Evolutionary conservation across 192 early-diverging fungal species (phyloP).

Genomic region (Chytriomyces sp.): DNA sequence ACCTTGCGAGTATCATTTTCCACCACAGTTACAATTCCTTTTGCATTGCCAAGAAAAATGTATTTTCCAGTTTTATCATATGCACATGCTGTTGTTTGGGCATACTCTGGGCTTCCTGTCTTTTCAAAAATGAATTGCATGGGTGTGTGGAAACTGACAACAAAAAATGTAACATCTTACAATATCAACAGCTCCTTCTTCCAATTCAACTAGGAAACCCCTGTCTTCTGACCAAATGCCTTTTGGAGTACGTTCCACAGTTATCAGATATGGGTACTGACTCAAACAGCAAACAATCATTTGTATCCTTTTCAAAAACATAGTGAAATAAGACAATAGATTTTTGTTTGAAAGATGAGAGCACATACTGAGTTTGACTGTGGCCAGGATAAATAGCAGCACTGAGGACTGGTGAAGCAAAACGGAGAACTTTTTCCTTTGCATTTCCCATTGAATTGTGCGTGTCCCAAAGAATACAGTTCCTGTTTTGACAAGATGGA

Average conservation of each 20-base stretch:
- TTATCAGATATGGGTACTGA: constrained; percentile 29
- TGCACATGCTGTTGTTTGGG: constrained; percentile 18
- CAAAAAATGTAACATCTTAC: background rate
- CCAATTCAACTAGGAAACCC: background rate
- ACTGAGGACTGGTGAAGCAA: constrained; percentile 70
- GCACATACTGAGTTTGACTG: background rate
- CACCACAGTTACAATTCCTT: constrained; percentile 68
- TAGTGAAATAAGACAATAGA: too few species aligned
- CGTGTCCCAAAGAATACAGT: constrained; percentile 90
- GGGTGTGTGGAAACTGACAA: background rate
- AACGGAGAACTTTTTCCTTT: constrained; percentile 61
- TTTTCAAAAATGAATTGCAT: background rate
- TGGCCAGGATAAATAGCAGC: constrained; percentile 83
- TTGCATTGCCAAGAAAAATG: constrained; percentile 70
- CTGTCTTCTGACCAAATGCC: background rate
- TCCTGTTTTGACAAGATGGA: constrained; percentile 79
- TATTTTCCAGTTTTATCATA: constrained; percentile 49
- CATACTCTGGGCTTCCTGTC: constrained; percentile 14
- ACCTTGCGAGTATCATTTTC: constrained; percentile 62
- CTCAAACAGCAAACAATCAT: constrained; percentile 34
- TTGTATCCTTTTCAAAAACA: constrained; percentile 19
- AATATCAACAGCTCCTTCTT: constrained; percentile 6
- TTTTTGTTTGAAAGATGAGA: too few species aligned
- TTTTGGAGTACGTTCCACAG: constrained; percentile 6
- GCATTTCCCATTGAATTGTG: background rate